Conservation (phyloP, 257 asterid species). For the Nicotiana benthamiana region DNA sequence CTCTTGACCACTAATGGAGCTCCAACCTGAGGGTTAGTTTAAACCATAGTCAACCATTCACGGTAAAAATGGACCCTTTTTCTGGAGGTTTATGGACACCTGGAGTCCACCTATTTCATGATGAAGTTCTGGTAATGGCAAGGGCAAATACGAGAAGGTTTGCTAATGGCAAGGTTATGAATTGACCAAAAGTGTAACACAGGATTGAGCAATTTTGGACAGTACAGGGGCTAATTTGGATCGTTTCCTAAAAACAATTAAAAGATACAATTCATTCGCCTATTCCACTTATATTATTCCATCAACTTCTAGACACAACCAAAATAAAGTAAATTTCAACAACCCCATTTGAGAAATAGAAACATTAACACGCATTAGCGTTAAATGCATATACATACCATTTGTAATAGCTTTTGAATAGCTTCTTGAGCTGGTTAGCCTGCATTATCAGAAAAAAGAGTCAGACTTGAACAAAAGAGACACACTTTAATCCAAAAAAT, state of each 20-base stretch:
- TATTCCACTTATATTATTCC: not conserved
- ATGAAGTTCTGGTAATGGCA: no score
- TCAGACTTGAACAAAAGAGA: not conserved
- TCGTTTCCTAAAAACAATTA: not conserved
- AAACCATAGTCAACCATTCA: no score
- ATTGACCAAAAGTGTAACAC: no score
- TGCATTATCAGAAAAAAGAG: conserved; percentile 6
- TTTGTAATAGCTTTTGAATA: conserved; percentile 12
- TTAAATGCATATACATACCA: conserved; percentile 10
- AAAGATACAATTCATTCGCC: not conserved
- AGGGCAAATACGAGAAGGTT: no score
- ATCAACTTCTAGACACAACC: not conserved
- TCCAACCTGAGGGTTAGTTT: no score
- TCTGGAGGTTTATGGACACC: no score
- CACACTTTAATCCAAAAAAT: not conserved
- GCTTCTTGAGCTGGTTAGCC: conserved; percentile 28
- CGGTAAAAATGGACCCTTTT: no score
- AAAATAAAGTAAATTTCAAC: not conserved
- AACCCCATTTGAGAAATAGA: not conserved
- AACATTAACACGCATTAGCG: not conserved
- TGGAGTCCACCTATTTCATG: no score
- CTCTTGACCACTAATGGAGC: no score
- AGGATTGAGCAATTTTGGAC: no score
- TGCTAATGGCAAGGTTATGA: no score
- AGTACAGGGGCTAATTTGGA: no score